phyloP scores from a whole-genome alignment of 306 rosid genomes.

The Carpinus viminea region DNA sequence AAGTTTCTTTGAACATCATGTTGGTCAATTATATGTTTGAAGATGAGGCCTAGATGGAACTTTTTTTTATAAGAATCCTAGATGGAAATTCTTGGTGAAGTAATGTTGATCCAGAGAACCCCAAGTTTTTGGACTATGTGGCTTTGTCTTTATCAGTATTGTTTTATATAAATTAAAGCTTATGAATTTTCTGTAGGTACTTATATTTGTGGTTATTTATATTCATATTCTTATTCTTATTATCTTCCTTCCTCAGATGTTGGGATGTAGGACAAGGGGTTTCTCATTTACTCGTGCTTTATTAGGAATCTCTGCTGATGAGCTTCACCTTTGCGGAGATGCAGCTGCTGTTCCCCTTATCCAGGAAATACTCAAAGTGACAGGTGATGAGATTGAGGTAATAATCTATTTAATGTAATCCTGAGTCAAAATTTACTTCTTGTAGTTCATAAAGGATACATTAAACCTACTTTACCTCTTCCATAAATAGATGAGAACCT shows the following conservation, averaged over 20 bases:
- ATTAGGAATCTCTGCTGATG: slow-evolving; percentile 89
- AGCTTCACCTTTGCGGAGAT: slow-evolving; percentile 97
- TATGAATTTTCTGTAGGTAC: neutral
- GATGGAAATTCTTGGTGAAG: neutral
- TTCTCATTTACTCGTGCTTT: slow-evolving; percentile 88
- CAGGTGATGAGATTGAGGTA: slow-evolving; percentile 86
- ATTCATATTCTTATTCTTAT: slow-evolving; percentile 10
- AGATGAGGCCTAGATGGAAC: neutral
- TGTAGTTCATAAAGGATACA: slow-evolving; percentile 1
- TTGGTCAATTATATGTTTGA: neutral
- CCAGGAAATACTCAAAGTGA: slow-evolving; percentile 75
- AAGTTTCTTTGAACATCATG: neutral
- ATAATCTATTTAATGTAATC: slow-evolving; percentile 13
- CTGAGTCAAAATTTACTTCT: neutral
- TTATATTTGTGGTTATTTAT: neutral
- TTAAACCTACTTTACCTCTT: neutral
- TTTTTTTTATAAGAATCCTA: neutral
- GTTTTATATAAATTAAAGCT: neutral
- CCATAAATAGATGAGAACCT: neutral
- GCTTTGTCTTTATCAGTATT: neutral
- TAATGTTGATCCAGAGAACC: neutral
- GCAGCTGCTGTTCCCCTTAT: slow-evolving; percentile 84
- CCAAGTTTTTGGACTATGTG: neutral
- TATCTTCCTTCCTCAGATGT: slow-evolving; percentile 57
- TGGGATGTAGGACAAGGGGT: slow-evolving; percentile 83